phyloP scores from a whole-genome alignment of 176 grass and related monocot genomes.

The Juncus effusus region DNA sequence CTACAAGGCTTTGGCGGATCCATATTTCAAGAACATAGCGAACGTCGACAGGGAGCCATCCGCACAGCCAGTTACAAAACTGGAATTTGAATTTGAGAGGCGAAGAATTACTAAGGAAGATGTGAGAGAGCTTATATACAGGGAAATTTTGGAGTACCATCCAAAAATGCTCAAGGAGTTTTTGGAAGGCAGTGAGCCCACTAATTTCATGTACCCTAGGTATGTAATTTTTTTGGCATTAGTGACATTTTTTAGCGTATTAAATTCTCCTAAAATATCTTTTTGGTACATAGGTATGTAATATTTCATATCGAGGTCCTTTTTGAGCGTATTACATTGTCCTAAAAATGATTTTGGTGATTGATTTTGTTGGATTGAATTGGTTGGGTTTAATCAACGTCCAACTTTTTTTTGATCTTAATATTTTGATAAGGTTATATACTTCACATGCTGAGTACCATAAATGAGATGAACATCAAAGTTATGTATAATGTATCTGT shows the following conservation, averaged over 20 bases:
- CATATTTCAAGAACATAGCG: slow-evolving; percentile 91
- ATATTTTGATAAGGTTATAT: background rate
- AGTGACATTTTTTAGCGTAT: background rate
- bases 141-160: slow-evolving; percentile 98
- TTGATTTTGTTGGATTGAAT: too few relatives aligned
- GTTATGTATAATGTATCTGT: too few relatives aligned
- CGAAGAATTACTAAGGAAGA: slow-evolving; percentile 90
- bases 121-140: slow-evolving; percentile 89
- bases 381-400: too few relatives aligned
- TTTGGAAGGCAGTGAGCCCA: slow-evolving; percentile 62
- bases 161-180: slow-evolving; percentile 86
- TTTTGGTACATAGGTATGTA: too few relatives aligned
- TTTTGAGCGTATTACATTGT: background rate
- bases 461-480: too few relatives aligned
- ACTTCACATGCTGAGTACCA: too few relatives aligned
- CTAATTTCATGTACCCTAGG: slow-evolving; percentile 98
- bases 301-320: too few relatives aligned
- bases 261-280: background rate
- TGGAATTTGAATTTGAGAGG: slow-evolving; percentile 97
- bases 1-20: slow-evolving; percentile 85
- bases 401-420: background rate
- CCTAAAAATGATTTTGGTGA: background rate
- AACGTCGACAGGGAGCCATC: slow-evolving; percentile 89
- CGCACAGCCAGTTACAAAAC: slow-evolving; percentile 69
- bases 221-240: slow-evolving; percentile 25